Percentiles rank a stretch among this genome's conserved stretches.
These are phyloP conservation scores for Lentinula aciculospora DNA, from an alignment of 768 basidiomycete species.

Conservation along the genomic window DNA sequence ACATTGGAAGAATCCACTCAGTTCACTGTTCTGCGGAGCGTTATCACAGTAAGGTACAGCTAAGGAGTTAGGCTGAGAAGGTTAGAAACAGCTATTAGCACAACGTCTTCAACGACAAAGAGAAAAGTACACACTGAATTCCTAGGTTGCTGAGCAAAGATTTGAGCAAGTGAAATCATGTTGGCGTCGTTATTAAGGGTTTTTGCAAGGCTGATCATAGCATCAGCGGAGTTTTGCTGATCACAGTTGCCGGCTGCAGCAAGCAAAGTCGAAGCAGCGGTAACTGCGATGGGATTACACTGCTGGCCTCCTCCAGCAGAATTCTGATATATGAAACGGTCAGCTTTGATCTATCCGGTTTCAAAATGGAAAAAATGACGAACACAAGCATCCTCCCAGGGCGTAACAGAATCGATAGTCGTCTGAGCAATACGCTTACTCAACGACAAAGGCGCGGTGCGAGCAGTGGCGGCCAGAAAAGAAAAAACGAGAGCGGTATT, in stretches of 20 bases:
- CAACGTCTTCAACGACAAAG: not conserved
- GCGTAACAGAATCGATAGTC: slow-evolving; percentile 30
- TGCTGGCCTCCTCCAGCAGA: slow-evolving; percentile 50
- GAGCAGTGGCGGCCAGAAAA: slow-evolving; percentile 24
- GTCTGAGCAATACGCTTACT: slow-evolving; percentile 43
- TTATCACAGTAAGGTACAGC: slow-evolving; percentile 48
- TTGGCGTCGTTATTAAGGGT: slow-evolving; percentile 35
- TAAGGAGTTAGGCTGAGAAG: slow-evolving; percentile 31
- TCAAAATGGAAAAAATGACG: slow-evolving; percentile 13
- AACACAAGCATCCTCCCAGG: slow-evolving; percentile 47
- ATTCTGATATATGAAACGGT: slow-evolving; percentile 22
- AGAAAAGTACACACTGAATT: slow-evolving; percentile 35
- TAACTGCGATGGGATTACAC: slow-evolving; percentile 54
- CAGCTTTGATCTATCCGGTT: no score
- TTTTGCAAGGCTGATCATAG: slow-evolving; percentile 42
- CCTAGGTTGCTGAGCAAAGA: slow-evolving; percentile 53
- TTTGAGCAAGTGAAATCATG: slow-evolving; percentile 47
- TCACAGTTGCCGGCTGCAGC: slow-evolving; percentile 28
- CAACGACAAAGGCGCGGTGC: slow-evolving; percentile 26
- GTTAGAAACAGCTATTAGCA: not conserved
- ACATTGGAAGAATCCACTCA: slow-evolving; percentile 53
- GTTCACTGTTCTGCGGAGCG: slow-evolving; percentile 45
- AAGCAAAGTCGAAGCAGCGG: slow-evolving; percentile 55
- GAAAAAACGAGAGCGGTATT: slow-evolving; percentile 24
- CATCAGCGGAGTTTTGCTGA: slow-evolving; percentile 51